Percentiles rank a stretch among this genome's conserved stretches.
Evolutionary conservation across 441 rosid species (phyloP).

Genomic region (Manihot esculenta): DNA sequence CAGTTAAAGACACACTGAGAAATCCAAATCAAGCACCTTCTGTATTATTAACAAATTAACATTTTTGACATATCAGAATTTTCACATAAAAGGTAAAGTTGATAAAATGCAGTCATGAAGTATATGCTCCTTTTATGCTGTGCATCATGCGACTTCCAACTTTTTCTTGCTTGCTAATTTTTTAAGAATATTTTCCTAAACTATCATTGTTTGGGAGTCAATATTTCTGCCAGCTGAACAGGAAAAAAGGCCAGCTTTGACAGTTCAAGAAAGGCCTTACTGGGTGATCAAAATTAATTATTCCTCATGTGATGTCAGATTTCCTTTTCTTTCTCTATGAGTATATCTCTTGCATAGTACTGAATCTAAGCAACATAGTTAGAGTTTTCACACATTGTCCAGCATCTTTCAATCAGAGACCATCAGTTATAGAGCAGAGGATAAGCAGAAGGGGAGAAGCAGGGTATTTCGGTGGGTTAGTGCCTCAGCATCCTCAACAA

Average conservation of each 20-base stretch:
- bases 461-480: neutral
- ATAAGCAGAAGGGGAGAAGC: no score
- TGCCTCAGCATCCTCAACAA: neutral
- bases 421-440: neutral
- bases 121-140: no score
- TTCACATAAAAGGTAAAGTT: no score
- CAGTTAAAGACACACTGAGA: no score
- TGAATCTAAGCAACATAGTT: neutral
- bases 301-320: neutral
- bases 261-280: neutral
- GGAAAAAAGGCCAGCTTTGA: neutral
- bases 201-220: neutral
- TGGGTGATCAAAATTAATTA: neutral
- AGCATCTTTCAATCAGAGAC: neutral
- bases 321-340: neutral
- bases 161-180: neutral
- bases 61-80: no score
- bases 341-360: neutral
- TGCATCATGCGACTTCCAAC: no score
- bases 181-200: neutral
- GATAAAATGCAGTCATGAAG: no score
- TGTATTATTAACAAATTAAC: no score
- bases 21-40: no score
- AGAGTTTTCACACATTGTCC: neutral
- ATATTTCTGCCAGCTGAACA: neutral